These are phyloP conservation scores for Heliosperma pusillum DNA, from an alignment of 148 eudicot species.

Conservation along the genomic window DNA sequence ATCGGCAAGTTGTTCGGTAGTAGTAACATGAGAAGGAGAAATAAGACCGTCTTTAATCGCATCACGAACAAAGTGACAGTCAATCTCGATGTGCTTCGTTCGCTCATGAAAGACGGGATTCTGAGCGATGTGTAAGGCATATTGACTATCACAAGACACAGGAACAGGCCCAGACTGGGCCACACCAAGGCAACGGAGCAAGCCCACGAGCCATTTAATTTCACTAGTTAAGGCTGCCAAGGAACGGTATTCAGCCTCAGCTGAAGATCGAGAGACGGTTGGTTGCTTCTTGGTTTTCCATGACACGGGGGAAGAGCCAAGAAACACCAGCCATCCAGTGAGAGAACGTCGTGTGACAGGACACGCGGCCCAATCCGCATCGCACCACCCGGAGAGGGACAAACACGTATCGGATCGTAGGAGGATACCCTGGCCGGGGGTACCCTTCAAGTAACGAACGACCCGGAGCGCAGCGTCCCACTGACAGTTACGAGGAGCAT, in stretches of 20 bases:
- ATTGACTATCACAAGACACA: no score
- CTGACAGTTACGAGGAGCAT: neutral
- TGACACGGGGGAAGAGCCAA: neutral
- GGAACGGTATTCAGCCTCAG: no score
- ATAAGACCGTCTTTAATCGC: neutral
- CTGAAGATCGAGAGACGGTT: no score
- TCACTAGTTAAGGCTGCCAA: no score
- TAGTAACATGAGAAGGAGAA: neutral
- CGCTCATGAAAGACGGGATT: no score
- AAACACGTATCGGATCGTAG: neutral
- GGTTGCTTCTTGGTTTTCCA: no score
- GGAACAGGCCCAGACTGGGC: no score
- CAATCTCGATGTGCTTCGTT: neutral
- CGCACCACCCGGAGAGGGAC: neutral
- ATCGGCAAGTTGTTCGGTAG: neutral
- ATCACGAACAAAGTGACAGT: neutral
- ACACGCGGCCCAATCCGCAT: no score
- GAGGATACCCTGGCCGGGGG: neutral
- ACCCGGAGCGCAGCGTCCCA: neutral
- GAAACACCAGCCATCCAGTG: neutral
- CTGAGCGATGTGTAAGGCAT: no score
- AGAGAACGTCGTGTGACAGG: neutral
- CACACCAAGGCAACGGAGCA: no score
- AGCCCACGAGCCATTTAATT: no score
- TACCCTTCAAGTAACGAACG: neutral